Conservation (phyloP, 1,284 basidiomycete species). For the Apiotrichum brassicae region DNA sequence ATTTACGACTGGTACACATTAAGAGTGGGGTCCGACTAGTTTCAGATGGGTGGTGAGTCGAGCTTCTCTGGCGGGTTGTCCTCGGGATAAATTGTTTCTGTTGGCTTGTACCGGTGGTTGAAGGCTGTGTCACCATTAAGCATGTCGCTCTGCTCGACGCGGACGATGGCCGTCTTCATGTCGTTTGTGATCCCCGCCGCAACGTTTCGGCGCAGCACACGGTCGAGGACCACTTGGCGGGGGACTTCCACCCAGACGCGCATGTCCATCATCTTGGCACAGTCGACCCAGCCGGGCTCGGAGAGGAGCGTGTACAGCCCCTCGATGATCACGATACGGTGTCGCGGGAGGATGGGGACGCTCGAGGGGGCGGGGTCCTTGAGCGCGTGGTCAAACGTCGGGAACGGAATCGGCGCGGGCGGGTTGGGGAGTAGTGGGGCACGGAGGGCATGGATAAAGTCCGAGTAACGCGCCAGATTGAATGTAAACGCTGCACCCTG, state of each 20-base stretch:
- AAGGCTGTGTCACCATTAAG: slow-evolving; percentile 26
- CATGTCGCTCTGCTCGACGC: slow-evolving; percentile 18
- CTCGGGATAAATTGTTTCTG: slow-evolving; percentile 15
- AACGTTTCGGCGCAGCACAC: slow-evolving; percentile 55
- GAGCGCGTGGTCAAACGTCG: slow-evolving; percentile 49
- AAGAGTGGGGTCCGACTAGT: too few relatives aligned
- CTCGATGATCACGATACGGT: slow-evolving; percentile 74
- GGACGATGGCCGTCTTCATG: not conserved
- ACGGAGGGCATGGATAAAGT: slow-evolving; percentile 67
- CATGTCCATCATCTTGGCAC: slow-evolving; percentile 64
- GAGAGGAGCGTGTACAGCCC: slow-evolving; percentile 74
- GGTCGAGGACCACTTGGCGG: slow-evolving; percentile 54
- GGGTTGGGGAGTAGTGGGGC: slow-evolving; percentile 50
- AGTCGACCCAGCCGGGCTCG: slow-evolving; percentile 64
- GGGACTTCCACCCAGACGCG: slow-evolving; percentile 69
- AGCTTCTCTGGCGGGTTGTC: not conserved
- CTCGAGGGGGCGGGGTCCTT: slow-evolving; percentile 51
- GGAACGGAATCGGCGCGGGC: slow-evolving; percentile 40
- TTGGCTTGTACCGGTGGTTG: slow-evolving; percentile 12
- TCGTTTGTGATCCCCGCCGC: slow-evolving; percentile 28
- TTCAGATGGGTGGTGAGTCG: too few relatives aligned
- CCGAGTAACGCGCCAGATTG: slow-evolving; percentile 54
- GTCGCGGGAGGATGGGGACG: slow-evolving; percentile 55
- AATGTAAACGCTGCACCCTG: slow-evolving; percentile 50
- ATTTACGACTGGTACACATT: too few relatives aligned